A percentile compares a stretch with the other conserved stretches of the same genome.
Evolutionary conservation across 2,329 filamentous ascomycete genomes (phyloP).

Genomic region (Xylariales sp.): DNA sequence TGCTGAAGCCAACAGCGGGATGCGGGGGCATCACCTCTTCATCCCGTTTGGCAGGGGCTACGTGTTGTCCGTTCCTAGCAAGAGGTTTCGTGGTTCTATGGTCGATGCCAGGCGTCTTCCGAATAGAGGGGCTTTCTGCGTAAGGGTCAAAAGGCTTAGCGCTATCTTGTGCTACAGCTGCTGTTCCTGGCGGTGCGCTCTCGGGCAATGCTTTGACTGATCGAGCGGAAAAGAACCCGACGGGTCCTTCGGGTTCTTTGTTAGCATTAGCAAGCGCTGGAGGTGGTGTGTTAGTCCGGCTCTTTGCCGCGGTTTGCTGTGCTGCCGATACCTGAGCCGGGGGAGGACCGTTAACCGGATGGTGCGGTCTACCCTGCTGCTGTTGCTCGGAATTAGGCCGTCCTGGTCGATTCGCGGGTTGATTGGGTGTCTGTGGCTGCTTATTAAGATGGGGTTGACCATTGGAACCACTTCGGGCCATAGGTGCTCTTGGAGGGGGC

Average conservation of each 20-base stretch:
- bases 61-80: constrained; percentile 50
- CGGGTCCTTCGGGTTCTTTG: constrained; percentile 31
- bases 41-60: constrained; percentile 34
- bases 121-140: constrained; percentile 76
- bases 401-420: constrained; percentile 21
- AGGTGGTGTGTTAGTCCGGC: constrained; percentile 25
- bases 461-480: constrained; percentile 25
- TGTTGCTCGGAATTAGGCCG: constrained; percentile 20
- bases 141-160: constrained; percentile 66
- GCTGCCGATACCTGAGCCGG: constrained; percentile 8
- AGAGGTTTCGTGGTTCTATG: constrained; percentile 73
- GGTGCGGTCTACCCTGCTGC: constrained; percentile 16
- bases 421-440: constrained; percentile 31
- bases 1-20: constrained; percentile 10
- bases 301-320: constrained; percentile 20
- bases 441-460: constrained; percentile 25
- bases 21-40: constrained; percentile 22
- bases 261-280: constrained; percentile 20
- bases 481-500: constrained; percentile 28
- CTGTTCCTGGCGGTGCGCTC: constrained; percentile 34
- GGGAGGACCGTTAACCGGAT: constrained; percentile 12
- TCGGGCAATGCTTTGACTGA: constrained; percentile 55
- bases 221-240: constrained; percentile 67
- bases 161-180: constrained; percentile 37
- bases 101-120: constrained; percentile 84